These are phyloP conservation scores for Wickerhamomyces ciferrii DNA, from an alignment of 805 yeast species.

Conservation along the genomic window DNA sequence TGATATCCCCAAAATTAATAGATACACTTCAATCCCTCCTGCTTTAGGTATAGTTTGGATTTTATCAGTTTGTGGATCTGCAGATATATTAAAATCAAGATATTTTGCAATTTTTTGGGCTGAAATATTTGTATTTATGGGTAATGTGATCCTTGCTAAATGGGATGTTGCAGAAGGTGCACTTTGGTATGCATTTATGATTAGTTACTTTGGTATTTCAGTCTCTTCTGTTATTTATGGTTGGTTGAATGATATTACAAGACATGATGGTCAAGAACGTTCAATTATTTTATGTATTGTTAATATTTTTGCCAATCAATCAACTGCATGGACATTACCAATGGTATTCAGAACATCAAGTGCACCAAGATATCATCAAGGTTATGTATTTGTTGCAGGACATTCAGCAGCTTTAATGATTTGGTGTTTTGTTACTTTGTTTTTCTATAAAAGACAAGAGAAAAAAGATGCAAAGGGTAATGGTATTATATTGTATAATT, in stretches of 20 bases:
- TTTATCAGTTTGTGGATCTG: conserved; percentile 5
- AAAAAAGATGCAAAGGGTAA: conserved; percentile 28
- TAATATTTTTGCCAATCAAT: conserved; percentile 46
- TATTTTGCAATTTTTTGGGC: conserved; percentile 39
- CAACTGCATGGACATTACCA: conserved; percentile 45
- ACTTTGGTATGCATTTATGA: conserved; percentile 43
- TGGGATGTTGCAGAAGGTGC: conserved; percentile 46
- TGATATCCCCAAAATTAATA: conserved; percentile 31
- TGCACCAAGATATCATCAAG: conserved; percentile 50
- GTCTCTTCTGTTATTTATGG: conserved; percentile 53
- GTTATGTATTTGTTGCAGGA: conserved; percentile 37
- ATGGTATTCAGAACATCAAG: conserved; percentile 33
- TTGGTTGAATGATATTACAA: conserved; percentile 54
- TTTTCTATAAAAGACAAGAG: conserved; percentile 34
- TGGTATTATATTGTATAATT: conserved; percentile 30
- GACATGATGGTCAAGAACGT: conserved; percentile 47
- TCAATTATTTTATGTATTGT: conserved; percentile 43
- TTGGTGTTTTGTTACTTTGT: conserved; percentile 15
- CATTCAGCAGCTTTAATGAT: conserved; percentile 21
- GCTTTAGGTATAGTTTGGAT: conserved; percentile 17
- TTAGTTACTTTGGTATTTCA: conserved; percentile 31
- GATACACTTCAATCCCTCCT: conserved; percentile 35
- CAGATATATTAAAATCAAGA: conserved; percentile 33
- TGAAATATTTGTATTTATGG: conserved; percentile 37
- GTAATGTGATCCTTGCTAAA: conserved; percentile 40